Evolutionary conservation across 192 early-diverging fungal species (phyloP), one percentile per base, ranked within the genome.

Genomic region (Martensiomyces pterosporus): DNA sequence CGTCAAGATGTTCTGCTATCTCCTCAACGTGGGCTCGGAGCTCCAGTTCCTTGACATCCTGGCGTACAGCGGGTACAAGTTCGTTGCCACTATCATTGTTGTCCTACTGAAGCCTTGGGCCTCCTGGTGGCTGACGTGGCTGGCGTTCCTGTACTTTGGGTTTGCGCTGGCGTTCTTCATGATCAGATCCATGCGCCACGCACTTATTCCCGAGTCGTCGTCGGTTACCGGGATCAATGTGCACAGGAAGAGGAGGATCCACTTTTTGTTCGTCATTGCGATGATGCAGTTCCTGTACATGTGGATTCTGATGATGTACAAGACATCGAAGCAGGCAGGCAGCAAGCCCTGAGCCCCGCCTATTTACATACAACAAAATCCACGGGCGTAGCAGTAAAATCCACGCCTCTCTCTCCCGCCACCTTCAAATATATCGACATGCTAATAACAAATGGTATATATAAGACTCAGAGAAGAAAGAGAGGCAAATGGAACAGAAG

Each of bases 11-110:
- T 87, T 88, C 32, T 85, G 80, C 56, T 98, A 98, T 48, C 64
- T 98, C 39, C 72, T 98, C 29, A 92, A 79, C 47, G 88, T 98
- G 38, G 66, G 84, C 4, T 79, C 82, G 10, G 93, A 96, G 50
- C 81, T 86, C 9, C 81, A 84, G 6, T 82, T 93, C 14, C 52
- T 94, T 55, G 93, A 98, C 55, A 66, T 95, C 36, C 55, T 95
- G 51, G 84, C 87, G 10, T 96, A 89, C 48, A 85, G 84, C 56
- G 91, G 93, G 4, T 98, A 98, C 76, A 96, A 95, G 75, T 98
- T 94, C 83, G 83, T 98, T 22, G 82, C 86, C 8, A 77, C 72
- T 24, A 88, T 89, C 21, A 42, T 80, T 2, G 75, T 75, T 4
- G 53, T 58, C 63, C 49, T 49, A 49, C 54, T 55, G 66, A 72